A percentile compares a stretch with the other conserved stretches of the same genome.
These are phyloP conservation scores for Ustilago trichophora DNA, from an alignment of 1,284 basidiomycete species.

Conservation along the genomic window DNA sequence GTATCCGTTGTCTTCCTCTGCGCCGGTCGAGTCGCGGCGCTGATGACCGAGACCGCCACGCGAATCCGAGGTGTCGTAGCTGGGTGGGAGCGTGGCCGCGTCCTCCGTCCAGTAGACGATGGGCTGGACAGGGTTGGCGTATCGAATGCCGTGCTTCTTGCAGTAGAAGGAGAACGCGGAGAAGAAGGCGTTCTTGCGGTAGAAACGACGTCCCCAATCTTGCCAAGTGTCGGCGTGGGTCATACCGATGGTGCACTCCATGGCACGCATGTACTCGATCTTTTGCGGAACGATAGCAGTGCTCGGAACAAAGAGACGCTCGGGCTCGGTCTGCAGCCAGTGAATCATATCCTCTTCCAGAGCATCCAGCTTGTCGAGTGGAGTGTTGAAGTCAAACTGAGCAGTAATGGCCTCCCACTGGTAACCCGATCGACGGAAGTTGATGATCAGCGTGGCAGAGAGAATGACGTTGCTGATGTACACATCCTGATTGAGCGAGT, in stretches of 20 bases:
- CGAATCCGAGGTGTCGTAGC: constrained; percentile 49
- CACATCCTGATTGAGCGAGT: constrained; percentile 57
- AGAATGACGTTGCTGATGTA: constrained; percentile 61
- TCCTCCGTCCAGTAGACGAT: constrained; percentile 59
- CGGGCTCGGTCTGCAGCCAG: constrained; percentile 63
- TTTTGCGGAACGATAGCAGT: constrained; percentile 59
- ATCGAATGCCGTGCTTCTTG: constrained; percentile 63
- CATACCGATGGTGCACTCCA: constrained; percentile 63
- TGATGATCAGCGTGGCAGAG: constrained; percentile 53
- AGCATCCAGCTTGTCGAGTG: constrained; percentile 60
- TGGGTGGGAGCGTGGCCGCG: constrained; percentile 45
- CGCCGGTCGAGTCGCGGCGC: constrained; percentile 10
- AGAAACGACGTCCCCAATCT: constrained; percentile 62
- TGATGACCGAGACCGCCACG: background rate
- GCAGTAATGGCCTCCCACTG: constrained; percentile 59
- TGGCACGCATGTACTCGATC: constrained; percentile 59
- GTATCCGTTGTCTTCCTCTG: constrained; percentile 42
- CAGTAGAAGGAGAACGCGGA: constrained; percentile 61
- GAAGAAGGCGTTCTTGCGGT: constrained; percentile 60
- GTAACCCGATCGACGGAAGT: constrained; percentile 60
- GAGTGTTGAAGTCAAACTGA: constrained; percentile 61
- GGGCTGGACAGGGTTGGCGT: constrained; percentile 53
- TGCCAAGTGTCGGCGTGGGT: constrained; percentile 63
- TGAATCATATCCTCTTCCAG: constrained; percentile 62
- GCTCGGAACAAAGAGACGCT: constrained; percentile 61